phyloP scores from a whole-genome alignment of 139 green algal species.

The Volvox reticuliferus region DNA sequence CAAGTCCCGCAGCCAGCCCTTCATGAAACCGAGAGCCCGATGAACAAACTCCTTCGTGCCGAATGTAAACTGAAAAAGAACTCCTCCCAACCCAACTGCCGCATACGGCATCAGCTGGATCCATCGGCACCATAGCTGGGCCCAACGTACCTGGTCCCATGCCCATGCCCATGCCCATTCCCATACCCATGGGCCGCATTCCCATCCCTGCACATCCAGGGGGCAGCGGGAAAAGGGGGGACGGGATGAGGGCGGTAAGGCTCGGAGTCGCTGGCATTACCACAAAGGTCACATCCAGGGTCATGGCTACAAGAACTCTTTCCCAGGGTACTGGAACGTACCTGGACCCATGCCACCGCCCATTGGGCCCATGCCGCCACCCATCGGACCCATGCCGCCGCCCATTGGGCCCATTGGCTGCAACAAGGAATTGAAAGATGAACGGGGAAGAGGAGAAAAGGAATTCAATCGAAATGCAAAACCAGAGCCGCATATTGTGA shows the following conservation, averaged over 20 bases:
- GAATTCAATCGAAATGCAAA: background rate
- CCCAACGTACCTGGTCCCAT: background rate
- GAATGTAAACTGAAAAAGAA: too few relatives aligned
- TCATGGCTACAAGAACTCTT: background rate
- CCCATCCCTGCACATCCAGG: background rate
- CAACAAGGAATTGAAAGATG: background rate
- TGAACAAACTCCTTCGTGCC: background rate
- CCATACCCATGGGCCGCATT: constrained; percentile 31
- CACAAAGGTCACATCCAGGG: background rate
- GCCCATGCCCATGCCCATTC: constrained; percentile 34
- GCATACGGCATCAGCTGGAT: background rate
- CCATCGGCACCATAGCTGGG: too few relatives aligned
- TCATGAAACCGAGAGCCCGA: background rate
- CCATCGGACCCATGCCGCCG: constrained; percentile 32
- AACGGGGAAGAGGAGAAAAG: background rate
- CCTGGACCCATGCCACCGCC: constrained; percentile 3
- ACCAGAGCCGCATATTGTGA: background rate
- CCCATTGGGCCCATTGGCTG: constrained; percentile 17
- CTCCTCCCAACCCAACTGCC: background rate
- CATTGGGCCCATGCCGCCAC: constrained; percentile 36
- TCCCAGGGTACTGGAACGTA: background rate
- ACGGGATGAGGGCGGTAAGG: background rate
- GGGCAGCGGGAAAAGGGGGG: background rate
- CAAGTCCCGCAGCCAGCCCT: too few relatives aligned
- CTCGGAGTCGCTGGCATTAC: background rate